Base-by-base conservation (phyloP, 2,329 filamentous ascomycete genomes). In the Fusarium verticillioides region DNA sequence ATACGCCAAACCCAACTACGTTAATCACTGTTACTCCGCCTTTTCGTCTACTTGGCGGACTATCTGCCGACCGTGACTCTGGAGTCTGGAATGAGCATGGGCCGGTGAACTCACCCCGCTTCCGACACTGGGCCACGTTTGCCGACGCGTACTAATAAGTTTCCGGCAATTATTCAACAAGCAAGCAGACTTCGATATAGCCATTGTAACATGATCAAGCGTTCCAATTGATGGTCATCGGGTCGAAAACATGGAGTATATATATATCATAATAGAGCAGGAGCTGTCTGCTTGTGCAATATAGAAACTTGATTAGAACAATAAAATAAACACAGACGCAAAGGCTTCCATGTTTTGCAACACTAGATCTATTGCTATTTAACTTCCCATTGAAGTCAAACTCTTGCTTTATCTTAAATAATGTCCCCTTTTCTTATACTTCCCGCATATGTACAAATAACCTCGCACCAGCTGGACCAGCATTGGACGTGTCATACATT, bases 171-270 rank as follows among this genome's bases (percentile, higher is more conserved):
- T 9, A 30, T 9, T 8, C 28, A 8, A 44, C 0, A 9, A 36
- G 8, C 16, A 18, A 36, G 9, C 18, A 28, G 21, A 18, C 18
- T 28, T 46, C 23, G 4, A 15, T 16, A 23, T 9, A 9, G 13
- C 40, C 40, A 46, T 28, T 9, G 4, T 28, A 28, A 2, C 11
- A 46, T 4, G 7, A 28, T 18, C 8, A 4, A 46, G 26, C 11
- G 21, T 46, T 4, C 12, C 18, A 28, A 46, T 18, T 3, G 7
- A 21, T 1, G 26, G 9, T 12, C 5, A 4, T 1, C 11, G 28
- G 3, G 12, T 15, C 4, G 1, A 28, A 4, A 7, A 46, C 3
- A 13, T 21, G 1, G 12, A 6, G 10, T 1, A 7, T 47, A 30
- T 6, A n/a, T 28, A 30, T 28, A 47, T 15, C 2, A 47, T 11